A percentile compares a stretch with the other conserved stretches of the same genome.
Evolutionary conservation across 345 rosid species (phyloP).

Genomic region (Physaria fendleri): DNA sequence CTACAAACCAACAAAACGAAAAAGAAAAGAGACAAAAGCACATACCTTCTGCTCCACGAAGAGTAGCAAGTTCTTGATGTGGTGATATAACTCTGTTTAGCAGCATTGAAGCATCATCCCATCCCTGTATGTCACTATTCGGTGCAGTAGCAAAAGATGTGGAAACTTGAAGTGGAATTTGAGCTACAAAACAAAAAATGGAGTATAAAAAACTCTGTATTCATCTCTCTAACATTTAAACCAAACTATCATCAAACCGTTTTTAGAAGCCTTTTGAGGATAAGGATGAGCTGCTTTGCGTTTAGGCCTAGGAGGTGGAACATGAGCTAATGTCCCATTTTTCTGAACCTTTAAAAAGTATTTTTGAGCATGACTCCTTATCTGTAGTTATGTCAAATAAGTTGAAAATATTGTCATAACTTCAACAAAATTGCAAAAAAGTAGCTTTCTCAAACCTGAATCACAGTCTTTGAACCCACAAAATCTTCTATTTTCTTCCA

Average conservation of each 20-base stretch:
- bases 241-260: slow-evolving; percentile 39
- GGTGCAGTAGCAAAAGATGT: slow-evolving; percentile 43
- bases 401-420: not conserved
- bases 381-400: slow-evolving; percentile 37
- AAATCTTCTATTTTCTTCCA: slow-evolving; percentile 99
- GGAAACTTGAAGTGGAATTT: slow-evolving; percentile 53
- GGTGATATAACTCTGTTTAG: slow-evolving; percentile 38
- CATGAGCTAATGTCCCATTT: slow-evolving; percentile 83
- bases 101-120: slow-evolving; percentile 64
- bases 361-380: slow-evolving; percentile 97
- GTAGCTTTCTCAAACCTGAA: slow-evolving; percentile 53
- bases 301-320: slow-evolving; percentile 97
- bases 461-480: slow-evolving; percentile 96
- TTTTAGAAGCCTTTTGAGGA: slow-evolving; percentile 89
- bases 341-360: slow-evolving; percentile 95
- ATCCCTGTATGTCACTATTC: slow-evolving; percentile 44
- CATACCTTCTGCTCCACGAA: slow-evolving; percentile 56
- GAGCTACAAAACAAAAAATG: slow-evolving; percentile 34
- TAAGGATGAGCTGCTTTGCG: slow-evolving; percentile 96
- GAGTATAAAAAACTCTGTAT: not conserved
- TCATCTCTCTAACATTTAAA: not conserved
- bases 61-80: slow-evolving; percentile 46
- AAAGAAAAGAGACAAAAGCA: slow-evolving; percentile 21
- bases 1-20: slow-evolving; percentile 14
- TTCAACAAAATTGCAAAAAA: not conserved